phyloP scores from a whole-genome alignment of 1,284 basidiomycete genomes.

The Ganoderma lingzhi region DNA sequence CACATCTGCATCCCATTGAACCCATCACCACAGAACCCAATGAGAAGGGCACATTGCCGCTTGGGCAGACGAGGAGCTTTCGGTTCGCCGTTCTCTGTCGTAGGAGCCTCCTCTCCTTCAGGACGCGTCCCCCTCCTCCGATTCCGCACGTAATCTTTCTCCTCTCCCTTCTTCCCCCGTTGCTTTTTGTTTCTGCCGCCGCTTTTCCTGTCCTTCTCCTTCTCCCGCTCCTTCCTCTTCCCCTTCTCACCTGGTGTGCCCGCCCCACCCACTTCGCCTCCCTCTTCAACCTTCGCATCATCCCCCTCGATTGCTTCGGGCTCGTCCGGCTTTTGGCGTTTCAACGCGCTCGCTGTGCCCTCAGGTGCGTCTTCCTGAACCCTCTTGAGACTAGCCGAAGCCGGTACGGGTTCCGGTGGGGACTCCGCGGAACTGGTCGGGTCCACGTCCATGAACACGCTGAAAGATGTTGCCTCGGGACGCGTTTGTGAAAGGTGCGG shows the following conservation, averaged over 20 bases:
- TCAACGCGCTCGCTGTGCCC: conserved; percentile 15
- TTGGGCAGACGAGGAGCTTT: conserved; percentile 71
- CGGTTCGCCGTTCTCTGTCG: conserved; percentile 37
- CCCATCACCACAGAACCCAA: conserved; percentile 84
- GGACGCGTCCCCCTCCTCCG: conserved; percentile 42
- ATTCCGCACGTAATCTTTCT: conserved; percentile 27
- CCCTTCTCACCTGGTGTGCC: conserved; percentile 2
- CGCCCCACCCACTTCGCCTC: background rate
- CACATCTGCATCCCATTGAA: conserved; percentile 98
- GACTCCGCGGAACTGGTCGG: conserved; percentile 7
- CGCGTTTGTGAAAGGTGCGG: background rate
- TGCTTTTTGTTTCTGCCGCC: conserved; percentile 24
- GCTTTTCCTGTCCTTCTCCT: conserved; percentile 18
- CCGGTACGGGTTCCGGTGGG: conserved; percentile 5
- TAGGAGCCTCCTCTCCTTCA: conserved; percentile 39
- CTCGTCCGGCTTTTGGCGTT: conserved; percentile 24
- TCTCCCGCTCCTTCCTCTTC: conserved; percentile 16
- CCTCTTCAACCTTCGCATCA: conserved; percentile 4
- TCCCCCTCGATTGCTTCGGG: background rate
- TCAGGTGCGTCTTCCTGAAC: conserved; percentile 15
- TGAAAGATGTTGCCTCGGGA: background rate
- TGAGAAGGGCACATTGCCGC: conserved; percentile 73
- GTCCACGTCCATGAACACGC: conserved; percentile 23
- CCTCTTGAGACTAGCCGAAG: conserved; percentile 26
- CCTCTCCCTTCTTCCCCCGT: conserved; percentile 33